Evolutionary conservation across 2,329 filamentous ascomycete species (phyloP).

Genomic region (Neonectria magnoliae): DNA sequence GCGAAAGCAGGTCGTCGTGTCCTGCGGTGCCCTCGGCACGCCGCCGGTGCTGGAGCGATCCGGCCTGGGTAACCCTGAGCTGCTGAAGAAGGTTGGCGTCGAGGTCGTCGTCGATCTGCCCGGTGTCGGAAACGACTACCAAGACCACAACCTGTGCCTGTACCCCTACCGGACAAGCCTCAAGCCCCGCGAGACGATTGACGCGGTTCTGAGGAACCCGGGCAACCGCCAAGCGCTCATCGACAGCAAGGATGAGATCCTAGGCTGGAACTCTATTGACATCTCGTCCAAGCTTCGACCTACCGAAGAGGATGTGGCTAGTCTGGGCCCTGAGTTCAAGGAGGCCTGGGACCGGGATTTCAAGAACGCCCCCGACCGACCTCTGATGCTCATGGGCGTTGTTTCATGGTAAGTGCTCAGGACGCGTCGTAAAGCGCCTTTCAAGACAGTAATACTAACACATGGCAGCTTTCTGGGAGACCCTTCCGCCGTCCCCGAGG

Average conservation of each 20-base stretch:
- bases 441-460: conserved; percentile 26
- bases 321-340: conserved; percentile 63
- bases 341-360: conserved; percentile 67
- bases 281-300: conserved; percentile 66
- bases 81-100: conserved; percentile 60
- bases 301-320: conserved; percentile 59
- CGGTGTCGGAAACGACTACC: conserved; percentile 63
- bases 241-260: conserved; percentile 56
- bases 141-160: conserved; percentile 65
- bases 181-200: conserved; percentile 52
- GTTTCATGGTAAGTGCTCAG: conserved; percentile 39
- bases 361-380: conserved; percentile 52
- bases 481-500: conserved; percentile 47
- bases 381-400: conserved; percentile 56
- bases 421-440: not conserved
- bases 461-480: conserved; percentile 52
- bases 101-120: conserved; percentile 57
- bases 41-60: conserved; percentile 70
- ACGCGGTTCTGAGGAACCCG: conserved; percentile 61
- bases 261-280: conserved; percentile 69
- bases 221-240: conserved; percentile 57
- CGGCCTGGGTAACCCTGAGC: conserved; percentile 63
- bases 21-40: conserved; percentile 61
- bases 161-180: conserved; percentile 58
- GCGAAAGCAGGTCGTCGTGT: conserved; percentile 44